Percentiles rank a stretch among this genome's conserved stretches.
Evolutionary conservation across 2,329 filamentous ascomycete genomes (phyloP).

Genomic region (Penicillium psychrosexuale): DNA sequence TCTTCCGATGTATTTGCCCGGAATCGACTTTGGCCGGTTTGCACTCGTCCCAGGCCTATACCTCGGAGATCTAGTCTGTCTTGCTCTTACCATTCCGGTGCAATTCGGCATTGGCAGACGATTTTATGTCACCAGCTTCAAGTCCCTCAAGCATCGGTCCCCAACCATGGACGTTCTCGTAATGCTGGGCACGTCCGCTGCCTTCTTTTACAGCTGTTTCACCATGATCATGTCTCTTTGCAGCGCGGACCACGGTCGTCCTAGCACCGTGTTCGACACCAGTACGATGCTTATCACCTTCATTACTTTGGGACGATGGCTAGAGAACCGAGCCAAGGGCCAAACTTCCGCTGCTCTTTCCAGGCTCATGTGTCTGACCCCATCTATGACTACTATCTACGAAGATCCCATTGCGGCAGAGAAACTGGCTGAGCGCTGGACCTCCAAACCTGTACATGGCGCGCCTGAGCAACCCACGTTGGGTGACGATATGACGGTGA

Average conservation of each 20-base stretch:
- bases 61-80: conserved; percentile 81
- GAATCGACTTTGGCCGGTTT: conserved; percentile 72
- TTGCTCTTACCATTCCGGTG: conserved; percentile 81
- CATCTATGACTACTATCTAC: conserved; percentile 96
- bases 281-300: conserved; percentile 98
- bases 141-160: conserved; percentile 82
- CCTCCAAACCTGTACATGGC: conserved; percentile 10
- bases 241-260: conserved; percentile 71
- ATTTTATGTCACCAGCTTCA: conserved; percentile 91
- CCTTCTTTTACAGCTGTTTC: conserved; percentile 91
- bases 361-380: conserved; percentile 88
- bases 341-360: conserved; percentile 94
- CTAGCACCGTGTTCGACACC: conserved; percentile 91
- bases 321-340: conserved; percentile 93
- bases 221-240: conserved; percentile 81
- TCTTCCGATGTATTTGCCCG: conserved; percentile 77
- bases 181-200: conserved; percentile 86
- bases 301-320: conserved; percentile 81
- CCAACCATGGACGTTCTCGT: conserved; percentile 98
- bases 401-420: conserved; percentile 89
- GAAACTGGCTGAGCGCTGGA: conserved; percentile 80
- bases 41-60: conserved; percentile 70
- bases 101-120: conserved; percentile 95
- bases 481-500: conserved; percentile 18
- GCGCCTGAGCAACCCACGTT: conserved; percentile 6